Conservation (phyloP, 805 yeast species). For the Yueomyces sinensis region DNA sequence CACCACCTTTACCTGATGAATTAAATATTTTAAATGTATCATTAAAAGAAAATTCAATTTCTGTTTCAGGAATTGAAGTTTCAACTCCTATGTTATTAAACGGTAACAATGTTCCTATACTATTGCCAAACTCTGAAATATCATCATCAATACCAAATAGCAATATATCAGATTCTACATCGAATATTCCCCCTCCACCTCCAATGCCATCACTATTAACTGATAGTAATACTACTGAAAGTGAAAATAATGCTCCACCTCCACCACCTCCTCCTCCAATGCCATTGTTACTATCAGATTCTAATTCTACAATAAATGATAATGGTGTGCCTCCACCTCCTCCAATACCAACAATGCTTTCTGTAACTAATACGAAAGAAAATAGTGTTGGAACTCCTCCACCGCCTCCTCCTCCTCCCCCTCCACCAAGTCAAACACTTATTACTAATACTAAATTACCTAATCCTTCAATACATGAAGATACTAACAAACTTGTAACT, state of each 20-base stretch:
- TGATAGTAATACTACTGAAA: slow-evolving; percentile 1
- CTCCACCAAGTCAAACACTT: not conserved
- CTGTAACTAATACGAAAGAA: not conserved
- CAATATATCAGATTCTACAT: not conserved
- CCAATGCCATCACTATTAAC: slow-evolving; percentile 3
- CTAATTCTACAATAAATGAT: not conserved
- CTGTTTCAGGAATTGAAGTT: too few species aligned
- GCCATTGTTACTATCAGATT: slow-evolving; percentile 11
- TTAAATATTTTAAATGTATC: too few species aligned
- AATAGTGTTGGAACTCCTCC: not conserved
- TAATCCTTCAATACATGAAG: not conserved
- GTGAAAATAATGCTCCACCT: too few species aligned
- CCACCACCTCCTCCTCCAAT: slow-evolving; percentile 26
- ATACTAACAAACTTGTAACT: not conserved
- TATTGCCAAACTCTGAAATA: not conserved
- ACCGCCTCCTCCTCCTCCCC: slow-evolving; percentile 13
- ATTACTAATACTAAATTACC: not conserved
- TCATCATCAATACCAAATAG: not conserved
- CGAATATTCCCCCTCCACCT: slow-evolving; percentile 12
- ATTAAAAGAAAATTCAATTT: too few species aligned
- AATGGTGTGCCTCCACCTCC: slow-evolving; percentile 24
- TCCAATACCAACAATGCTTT: slow-evolving; percentile 11
- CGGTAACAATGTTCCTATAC: not conserved
- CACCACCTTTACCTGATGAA: slow-evolving; percentile 4
- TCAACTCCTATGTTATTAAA: too few species aligned